Base-by-base conservation (phyloP, 805 yeast species). In the Candida lessepsii region DNA sequence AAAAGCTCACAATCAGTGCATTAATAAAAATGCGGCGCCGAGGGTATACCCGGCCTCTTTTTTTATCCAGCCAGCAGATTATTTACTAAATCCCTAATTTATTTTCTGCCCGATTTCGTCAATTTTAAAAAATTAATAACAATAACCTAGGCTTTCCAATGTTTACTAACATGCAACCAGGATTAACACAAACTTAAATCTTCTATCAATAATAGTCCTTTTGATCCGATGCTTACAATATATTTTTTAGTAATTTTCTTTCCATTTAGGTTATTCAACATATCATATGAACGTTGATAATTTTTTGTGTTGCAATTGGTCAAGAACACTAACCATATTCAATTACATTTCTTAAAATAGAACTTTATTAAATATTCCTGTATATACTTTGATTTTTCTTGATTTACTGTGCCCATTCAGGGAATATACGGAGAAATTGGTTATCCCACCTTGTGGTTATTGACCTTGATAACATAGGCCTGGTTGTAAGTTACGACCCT, bases 261-360 rank as follows among this genome's bases (percentile, higher is more conserved):
- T n/a, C 29, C 16, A 29, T 15, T 29, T 16, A 29, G 31, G 31
- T 29, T n/a, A 29, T 17, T 29, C 21, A 9, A 29, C 31, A 29
- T 29, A 29, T 29, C 33, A 29, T 29, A 29, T 29, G 33, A 29
- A 29, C 33, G 9, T 24, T 29, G 33, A 3, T 11, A 16, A 3
- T 11, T n/a, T n/a, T n/a, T n/a, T 10, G 17, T 24, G 27, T 8
- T 24, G 27, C 27, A 17, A 29, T 29, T 29, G 33, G 33, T 29
- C 33, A 29, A 29, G 33, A 29, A 29, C 31, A 16, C 33, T 19
- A 17, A 18, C 11, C 5, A 13, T 18, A 18, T 18, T 20, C 21
- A 32, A 32, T 32, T 32, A 32, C 35, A 32, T 20, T 32, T 32
- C 35, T 32, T 32, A 32, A 32, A 32, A 32, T 32, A 32, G 35